phyloP scores from a whole-genome alignment of 345 rosid genomes.

The Eucalyptus marginata region DNA sequence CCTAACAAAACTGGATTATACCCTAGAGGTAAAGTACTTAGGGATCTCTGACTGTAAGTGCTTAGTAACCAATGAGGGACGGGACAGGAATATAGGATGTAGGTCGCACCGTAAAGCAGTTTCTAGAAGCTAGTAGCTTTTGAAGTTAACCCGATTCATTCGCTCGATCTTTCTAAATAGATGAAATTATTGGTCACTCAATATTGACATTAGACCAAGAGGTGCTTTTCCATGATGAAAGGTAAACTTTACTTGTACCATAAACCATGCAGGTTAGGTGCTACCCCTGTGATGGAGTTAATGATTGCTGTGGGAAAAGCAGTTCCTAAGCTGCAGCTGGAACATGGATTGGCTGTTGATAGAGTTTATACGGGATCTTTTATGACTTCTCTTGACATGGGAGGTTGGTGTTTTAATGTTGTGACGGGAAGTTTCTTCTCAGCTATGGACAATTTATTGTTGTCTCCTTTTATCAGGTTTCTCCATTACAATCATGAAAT shows the following conservation, averaged over 20 bases:
- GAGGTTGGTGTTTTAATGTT: conserved; percentile 42
- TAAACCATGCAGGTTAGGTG: conserved; percentile 56
- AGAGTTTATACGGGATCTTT: conserved; percentile 96
- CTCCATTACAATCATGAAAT: conserved; percentile 90
- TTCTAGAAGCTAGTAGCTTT: neutral
- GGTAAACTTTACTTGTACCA: neutral
- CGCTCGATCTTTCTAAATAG: neutral
- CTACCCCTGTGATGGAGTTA: conserved; percentile 89
- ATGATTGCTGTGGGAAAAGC: conserved; percentile 94
- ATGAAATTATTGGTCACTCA: neutral
- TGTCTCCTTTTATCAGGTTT: conserved; percentile 38
- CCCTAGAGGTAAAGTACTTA: neutral
- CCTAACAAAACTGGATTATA: neutral
- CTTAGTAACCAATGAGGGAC: neutral
- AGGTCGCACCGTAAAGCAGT: neutral
- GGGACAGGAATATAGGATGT: neutral
- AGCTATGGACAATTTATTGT: neutral
- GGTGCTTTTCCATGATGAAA: neutral
- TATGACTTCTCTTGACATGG: conserved; percentile 99
- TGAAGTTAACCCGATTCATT: neutral
- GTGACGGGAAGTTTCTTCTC: neutral
- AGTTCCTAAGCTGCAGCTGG: conserved; percentile 83
- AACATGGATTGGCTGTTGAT: conserved; percentile 93
- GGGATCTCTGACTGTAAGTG: neutral
- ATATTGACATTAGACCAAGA: neutral